A percentile compares a stretch with the other conserved stretches of the same genome.
Conservation (phyloP, 1,284 basidiomycete species). For the Leccinum cinnamomeum region DNA sequence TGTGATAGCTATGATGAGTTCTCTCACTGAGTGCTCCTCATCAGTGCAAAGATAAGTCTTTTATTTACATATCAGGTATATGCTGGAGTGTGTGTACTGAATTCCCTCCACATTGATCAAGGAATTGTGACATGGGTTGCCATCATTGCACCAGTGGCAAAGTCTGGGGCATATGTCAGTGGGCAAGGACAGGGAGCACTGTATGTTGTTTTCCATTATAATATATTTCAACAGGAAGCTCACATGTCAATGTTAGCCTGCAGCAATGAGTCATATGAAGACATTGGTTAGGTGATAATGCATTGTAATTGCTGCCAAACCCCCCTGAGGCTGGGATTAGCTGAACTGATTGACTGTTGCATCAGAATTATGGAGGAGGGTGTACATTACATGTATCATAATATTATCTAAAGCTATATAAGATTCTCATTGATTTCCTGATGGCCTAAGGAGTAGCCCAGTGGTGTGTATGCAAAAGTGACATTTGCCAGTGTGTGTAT, state of each 20-base stretch:
- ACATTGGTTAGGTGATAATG: constrained; percentile 34
- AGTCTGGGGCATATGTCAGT: constrained; percentile 70
- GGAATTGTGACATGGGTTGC: constrained; percentile 58
- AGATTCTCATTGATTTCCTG: too few relatives aligned
- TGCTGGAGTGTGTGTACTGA: constrained; percentile 21
- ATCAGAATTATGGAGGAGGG: too few relatives aligned
- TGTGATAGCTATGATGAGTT: constrained; percentile 67
- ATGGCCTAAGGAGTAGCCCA: too few relatives aligned
- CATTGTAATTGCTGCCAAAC: too few relatives aligned
- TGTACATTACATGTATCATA: too few relatives aligned
- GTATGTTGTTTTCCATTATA: constrained; percentile 45
- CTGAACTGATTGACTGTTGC: too few relatives aligned
- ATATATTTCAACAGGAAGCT: constrained; percentile 9
- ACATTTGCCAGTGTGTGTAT: too few relatives aligned
- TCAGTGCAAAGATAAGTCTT: constrained; percentile 68
- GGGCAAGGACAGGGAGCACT: constrained; percentile 81
- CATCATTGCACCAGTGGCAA: constrained; percentile 50
- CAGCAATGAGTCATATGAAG: constrained; percentile 55
- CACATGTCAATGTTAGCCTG: constrained; percentile 43
- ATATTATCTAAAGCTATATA: too few relatives aligned
- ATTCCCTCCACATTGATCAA: constrained; percentile 55
- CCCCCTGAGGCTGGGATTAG: too few relatives aligned
- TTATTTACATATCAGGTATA: constrained; percentile 10
- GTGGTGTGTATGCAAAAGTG: too few relatives aligned
- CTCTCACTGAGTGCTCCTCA: constrained; percentile 59